A percentile compares a stretch with the other conserved stretches of the same genome.
Evolutionary conservation across 495 filamentous ascomycete genomes (phyloP).

Genomic region (Podospora didyma): DNA sequence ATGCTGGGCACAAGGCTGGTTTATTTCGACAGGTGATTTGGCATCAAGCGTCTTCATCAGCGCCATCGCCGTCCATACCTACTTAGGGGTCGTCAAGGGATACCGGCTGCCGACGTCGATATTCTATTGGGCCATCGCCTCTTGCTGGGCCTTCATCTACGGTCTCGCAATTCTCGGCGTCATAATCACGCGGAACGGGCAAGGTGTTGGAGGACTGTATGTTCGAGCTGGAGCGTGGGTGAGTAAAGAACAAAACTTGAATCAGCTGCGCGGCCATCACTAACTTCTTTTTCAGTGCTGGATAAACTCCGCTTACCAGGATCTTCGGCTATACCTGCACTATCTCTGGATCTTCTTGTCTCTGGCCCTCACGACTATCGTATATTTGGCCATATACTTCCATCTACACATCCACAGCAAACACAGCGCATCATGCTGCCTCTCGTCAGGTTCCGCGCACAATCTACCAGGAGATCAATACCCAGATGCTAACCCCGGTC

Average conservation of each 20-base stretch:
- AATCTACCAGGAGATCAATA: conserved; percentile 7
- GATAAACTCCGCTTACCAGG: conserved; percentile 57
- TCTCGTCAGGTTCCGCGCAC: neutral
- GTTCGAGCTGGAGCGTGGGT: conserved; percentile 61
- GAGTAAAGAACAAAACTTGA: conserved; percentile 20
- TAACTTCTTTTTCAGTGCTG: conserved; percentile 55
- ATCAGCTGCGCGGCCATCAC: neutral
- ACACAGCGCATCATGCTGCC: conserved; percentile 38
- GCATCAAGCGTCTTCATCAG: conserved; percentile 66
- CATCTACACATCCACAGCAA: conserved; percentile 48
- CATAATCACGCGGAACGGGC: conserved; percentile 44
- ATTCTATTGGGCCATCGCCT: conserved; percentile 48
- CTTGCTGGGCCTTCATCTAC: conserved; percentile 57
- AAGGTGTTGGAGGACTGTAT: conserved; percentile 46
- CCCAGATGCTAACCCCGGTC: conserved; percentile 14
- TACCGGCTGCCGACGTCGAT: conserved; percentile 48
- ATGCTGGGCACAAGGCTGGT: conserved; percentile 69
- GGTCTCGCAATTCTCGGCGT: conserved; percentile 55
- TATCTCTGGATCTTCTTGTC: conserved; percentile 76
- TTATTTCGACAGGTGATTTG: conserved; percentile 67
- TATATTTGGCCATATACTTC: conserved; percentile 63
- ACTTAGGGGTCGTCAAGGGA: conserved; percentile 56
- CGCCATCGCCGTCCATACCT: conserved; percentile 66
- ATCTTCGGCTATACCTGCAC: conserved; percentile 65
- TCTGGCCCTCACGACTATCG: conserved; percentile 58